Percentiles rank a stretch among this genome's conserved stretches.
Conservation (phyloP, 2,329 filamentous ascomycete species). For the Xylariaceae sp. region DNA sequence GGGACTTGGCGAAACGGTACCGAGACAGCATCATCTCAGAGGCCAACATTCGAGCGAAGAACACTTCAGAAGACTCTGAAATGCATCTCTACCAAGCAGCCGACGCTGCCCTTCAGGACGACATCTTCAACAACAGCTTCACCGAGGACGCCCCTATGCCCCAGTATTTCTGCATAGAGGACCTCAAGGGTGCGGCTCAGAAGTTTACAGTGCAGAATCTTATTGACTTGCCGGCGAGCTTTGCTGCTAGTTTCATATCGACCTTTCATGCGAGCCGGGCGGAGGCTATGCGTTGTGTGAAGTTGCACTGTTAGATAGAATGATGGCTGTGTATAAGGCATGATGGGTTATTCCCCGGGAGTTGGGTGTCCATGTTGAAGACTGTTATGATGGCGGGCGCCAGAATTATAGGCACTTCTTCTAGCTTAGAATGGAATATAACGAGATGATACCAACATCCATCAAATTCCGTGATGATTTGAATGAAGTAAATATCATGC, state of each 20-base stretch:
- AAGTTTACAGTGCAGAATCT: not conserved
- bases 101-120: not conserved
- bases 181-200: not conserved
- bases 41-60: slow-evolving; percentile 23
- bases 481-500: no score
- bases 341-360: not conserved
- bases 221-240: not conserved
- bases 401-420: no score
- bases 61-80: not conserved
- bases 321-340: not conserved
- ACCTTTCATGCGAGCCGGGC: not conserved
- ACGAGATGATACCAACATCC: no score
- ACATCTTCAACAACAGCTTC: slow-evolving; percentile 1
- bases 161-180: not conserved
- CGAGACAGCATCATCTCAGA: slow-evolving; percentile 34
- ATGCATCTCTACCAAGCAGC: not conserved
- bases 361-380: not conserved
- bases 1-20: slow-evolving; percentile 36
- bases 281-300: not conserved
- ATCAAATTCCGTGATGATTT: no score
- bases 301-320: not conserved
- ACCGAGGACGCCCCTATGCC: not conserved
- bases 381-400: no score
- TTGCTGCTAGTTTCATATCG: not conserved
- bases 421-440: no score